Percentiles rank a stretch among this genome's conserved stretches.
phyloP scores from a whole-genome alignment of 164 flowering plant genomes.

The Tinospora cordifolia region DNA sequence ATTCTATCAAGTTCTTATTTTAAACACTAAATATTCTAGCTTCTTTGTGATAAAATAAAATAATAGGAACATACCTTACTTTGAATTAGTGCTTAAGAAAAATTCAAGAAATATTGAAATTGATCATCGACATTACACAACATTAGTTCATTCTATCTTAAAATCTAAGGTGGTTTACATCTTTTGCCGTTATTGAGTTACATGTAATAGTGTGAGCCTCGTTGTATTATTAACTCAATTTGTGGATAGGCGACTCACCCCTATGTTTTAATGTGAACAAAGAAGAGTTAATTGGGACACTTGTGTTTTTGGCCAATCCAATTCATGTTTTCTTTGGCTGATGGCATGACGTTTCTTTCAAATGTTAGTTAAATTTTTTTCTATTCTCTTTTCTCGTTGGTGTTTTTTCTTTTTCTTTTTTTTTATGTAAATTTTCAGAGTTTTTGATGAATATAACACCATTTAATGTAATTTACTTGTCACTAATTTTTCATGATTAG shows the following conservation, averaged over 20 bases:
- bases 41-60: not conserved
- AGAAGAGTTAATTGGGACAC: not conserved
- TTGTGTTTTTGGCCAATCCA: not conserved
- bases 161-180: not conserved
- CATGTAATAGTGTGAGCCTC: too few species aligned
- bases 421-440: not conserved
- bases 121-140: not conserved
- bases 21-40: not conserved
- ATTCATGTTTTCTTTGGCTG: not conserved
- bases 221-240: not conserved
- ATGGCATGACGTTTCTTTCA: not conserved
- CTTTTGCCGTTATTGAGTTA: not conserved
- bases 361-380: not conserved
- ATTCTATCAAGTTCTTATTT: not conserved
- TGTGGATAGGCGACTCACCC: not conserved
- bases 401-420: too few species aligned
- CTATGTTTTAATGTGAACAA: not conserved
- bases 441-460: not conserved
- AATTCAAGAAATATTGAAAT: not conserved
- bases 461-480: not conserved
- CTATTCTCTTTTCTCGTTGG: not conserved
- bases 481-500: conserved; percentile 24
- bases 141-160: not conserved
- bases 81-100: not conserved
- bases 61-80: not conserved